Percentiles rank a stretch among this genome's conserved stretches.
Conservation (phyloP, 2,329 filamentous ascomycete species). For the Pseudogymnoascus destructans region DNA sequence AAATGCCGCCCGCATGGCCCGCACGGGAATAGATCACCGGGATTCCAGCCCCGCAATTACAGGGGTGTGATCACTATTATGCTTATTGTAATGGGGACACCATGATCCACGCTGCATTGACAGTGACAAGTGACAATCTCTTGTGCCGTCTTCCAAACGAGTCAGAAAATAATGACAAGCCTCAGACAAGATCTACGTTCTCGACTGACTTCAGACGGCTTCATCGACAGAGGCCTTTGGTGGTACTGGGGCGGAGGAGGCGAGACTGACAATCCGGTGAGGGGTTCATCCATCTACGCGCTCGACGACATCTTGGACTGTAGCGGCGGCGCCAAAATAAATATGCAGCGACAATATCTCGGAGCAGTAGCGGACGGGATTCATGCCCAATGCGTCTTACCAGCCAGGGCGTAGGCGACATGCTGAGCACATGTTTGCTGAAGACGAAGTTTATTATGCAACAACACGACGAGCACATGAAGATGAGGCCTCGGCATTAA, state of each 20-base stretch:
- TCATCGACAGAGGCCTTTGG: not conserved
- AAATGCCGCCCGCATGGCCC: conserved; percentile 1
- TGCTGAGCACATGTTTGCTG: not conserved
- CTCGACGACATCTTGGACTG: not conserved
- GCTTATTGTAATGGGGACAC: conserved; percentile 7
- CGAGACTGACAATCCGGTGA: not conserved
- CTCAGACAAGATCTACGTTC: not conserved
- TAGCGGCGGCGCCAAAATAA: not conserved
- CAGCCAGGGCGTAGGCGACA: not conserved
- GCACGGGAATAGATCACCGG: not conserved
- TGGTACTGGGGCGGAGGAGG: too few species aligned
- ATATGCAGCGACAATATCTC: not conserved
- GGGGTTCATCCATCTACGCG: not conserved
- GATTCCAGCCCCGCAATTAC: not conserved
- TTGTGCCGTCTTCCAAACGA: not conserved
- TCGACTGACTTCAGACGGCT: not conserved
- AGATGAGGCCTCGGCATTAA: not conserved
- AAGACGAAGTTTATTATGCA: not conserved
- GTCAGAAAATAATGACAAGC: not conserved
- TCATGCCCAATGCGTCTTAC: not conserved
- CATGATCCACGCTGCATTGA: conserved; percentile 1
- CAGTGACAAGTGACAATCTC: not conserved
- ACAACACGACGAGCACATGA: not conserved
- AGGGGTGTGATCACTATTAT: not conserved
- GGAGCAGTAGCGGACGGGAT: not conserved